Base-by-base conservation (phyloP, 2,329 filamentous ascomycete genomes). In the Sporothrix luriei region DNA sequence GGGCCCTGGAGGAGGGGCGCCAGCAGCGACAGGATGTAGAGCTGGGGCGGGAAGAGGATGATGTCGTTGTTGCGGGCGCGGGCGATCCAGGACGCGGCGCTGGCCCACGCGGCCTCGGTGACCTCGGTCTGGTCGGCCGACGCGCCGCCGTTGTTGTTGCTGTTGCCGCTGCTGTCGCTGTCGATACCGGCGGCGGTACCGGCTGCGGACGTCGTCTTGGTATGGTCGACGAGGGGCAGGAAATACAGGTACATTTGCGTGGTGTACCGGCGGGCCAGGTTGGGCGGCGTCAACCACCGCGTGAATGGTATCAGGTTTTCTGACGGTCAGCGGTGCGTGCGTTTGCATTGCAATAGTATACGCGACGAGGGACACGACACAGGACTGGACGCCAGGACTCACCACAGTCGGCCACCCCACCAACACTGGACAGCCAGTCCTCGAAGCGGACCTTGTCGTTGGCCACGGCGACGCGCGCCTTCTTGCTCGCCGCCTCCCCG, bases 161-260 rank as follows among this genome's bases (percentile, higher is more conserved):
- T 29, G 24, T n/a, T 33, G 21, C 91, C 91, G 24, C 85, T 85
- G 24, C 85, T 85, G 0, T 87, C 29, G 40, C n/a, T 49, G 26
- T 38, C 85, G 85, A 72, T 74, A 80, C 76, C 3, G 38, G 57
- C 57, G 13, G 57, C 57, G 74, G 82, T 77, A 74, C 33, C 82
- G 73, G 61, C 79, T 64, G 54, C 78, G 72, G 73, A 80, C 71
- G 72, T 76, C 79, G 52, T 54, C 74, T 72, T 75, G 43, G 74
- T 76, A 6, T 73, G 62, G 7, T 72, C 71, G n/a, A 80, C 78
- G 13, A 89, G 80, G 0, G 93, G 93, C 2, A 97, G 84, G 79
- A 96, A 90, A 79, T 97, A 97, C 13, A 98, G 79, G 80, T 98
- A 99, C 94, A 98, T 98, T 77, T 97, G 94, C 0, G 94, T 97